A percentile compares a stretch with the other conserved stretches of the same genome.
These are phyloP conservation scores for Diaporthe velutina DNA, from an alignment of 2,329 filamentous ascomycete species.

Conservation along the genomic window DNA sequence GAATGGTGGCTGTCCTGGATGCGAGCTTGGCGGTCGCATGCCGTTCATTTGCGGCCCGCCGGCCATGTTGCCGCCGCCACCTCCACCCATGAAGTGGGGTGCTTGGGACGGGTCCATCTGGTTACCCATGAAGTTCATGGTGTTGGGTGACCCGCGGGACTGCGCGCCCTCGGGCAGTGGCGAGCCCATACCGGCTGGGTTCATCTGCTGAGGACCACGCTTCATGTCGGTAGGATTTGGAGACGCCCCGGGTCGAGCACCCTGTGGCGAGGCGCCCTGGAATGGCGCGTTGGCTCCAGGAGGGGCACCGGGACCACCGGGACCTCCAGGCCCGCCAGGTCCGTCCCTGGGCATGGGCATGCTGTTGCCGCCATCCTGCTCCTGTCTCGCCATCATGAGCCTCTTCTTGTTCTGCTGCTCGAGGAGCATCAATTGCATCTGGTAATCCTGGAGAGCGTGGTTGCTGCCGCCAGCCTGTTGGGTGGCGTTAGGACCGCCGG, in stretches of 20 bases:
- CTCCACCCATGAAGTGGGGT: constrained; percentile 68
- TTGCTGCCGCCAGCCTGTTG: constrained; percentile 72
- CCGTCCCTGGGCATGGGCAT: constrained; percentile 65
- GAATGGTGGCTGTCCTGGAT: constrained; percentile 67
- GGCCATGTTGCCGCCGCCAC: constrained; percentile 64
- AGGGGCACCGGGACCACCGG: constrained; percentile 61
- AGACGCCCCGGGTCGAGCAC: constrained; percentile 76
- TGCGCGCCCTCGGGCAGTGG: constrained; percentile 77
- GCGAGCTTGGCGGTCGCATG: constrained; percentile 78
- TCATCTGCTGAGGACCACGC: constrained; percentile 81
- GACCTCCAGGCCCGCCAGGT: constrained; percentile 64
- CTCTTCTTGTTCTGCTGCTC: constrained; percentile 92
- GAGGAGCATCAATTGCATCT: constrained; percentile 89
- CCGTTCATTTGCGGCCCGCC: constrained; percentile 70
- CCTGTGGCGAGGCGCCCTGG: constrained; percentile 78
- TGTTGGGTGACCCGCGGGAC: constrained; percentile 75
- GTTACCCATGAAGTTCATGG: constrained; percentile 71
- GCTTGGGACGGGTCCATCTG: constrained; percentile 73
- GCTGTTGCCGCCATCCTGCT: constrained; percentile 76
- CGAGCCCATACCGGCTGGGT: constrained; percentile 76
- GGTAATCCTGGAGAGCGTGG: constrained; percentile 87
- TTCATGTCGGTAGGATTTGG: constrained; percentile 86
- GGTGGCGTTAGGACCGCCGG: constrained; percentile 58
- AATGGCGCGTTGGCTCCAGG: constrained; percentile 59
- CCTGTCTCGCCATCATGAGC: constrained; percentile 83